Evolutionary conservation across 2,329 filamentous ascomycete genomes (phyloP), one percentile per base, ranked within the genome.

Genomic region (Phialophora verrucosa): DNA sequence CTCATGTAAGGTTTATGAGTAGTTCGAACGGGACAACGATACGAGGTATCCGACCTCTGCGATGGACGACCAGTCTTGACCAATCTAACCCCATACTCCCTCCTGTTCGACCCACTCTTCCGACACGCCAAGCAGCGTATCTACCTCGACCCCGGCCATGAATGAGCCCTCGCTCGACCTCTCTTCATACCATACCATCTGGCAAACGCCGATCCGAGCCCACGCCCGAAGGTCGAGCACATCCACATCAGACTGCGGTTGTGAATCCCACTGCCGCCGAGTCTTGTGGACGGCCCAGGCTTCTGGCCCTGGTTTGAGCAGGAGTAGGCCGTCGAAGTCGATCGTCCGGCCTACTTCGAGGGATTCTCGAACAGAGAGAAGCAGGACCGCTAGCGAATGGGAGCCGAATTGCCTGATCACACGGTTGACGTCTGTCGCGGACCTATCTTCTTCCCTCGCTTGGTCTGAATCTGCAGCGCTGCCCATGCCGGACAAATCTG

Each of bases 101-200:
- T 23, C n/a, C 12, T 53, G 50, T 1, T 53, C 20, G n/a, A 25
- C 50, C 50, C 50, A 53, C 50, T 6, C 50, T 14, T 7, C 14
- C 14, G 20, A 23, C n/a, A 12, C 27, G 50, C 50, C 50, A 7
- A 53, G 25, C n/a, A 53, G 50, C 27, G 50, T 53, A 14, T 53
- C 12, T 14, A 29, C 27, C 50, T 53, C 50, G 12, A 29, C n/a
- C 8, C n/a, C 14, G n/a, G 50, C 29, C 50, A 53, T 53, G 50
- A 53, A 53, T 23, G 20, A 29, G 20, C 50, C 50, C 12, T 53
- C 25, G 6, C 5, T 4, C n/a, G 50, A 53, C 50, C 50, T 11
- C 50, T 27, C 50, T 17, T 53, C 50, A 29, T 53, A 53, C 50
- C 50, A 53, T 14, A 25, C 50, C 50, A 29, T 53, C 25, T 53